Percentiles rank a stretch among this genome's conserved stretches.
These are phyloP conservation scores for Forsythia viridissima DNA, from an alignment of 257 asterid species.

Conservation along the genomic window DNA sequence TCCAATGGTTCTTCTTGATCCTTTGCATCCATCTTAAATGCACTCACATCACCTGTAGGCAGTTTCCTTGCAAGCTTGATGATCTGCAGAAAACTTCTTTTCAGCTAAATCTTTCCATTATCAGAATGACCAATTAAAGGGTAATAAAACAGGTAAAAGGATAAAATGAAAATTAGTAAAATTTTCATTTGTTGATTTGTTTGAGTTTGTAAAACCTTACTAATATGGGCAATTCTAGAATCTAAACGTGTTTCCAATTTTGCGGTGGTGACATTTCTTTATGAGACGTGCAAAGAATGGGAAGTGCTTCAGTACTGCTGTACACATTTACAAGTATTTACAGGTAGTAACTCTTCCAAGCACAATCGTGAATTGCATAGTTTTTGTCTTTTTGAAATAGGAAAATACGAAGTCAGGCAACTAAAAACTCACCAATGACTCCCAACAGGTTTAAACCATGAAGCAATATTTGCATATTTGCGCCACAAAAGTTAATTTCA, in stretches of 20 bases:
- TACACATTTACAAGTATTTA: not conserved
- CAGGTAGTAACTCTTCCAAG: not conserved
- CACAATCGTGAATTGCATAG: not conserved
- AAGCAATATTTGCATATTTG: not conserved
- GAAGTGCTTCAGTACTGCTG: not conserved
- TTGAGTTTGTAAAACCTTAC: not conserved
- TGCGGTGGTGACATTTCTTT: not conserved
- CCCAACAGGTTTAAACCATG: not conserved
- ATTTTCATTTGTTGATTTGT: not conserved
- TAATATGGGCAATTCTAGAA: not conserved
- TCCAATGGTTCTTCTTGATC: constrained; percentile 64
- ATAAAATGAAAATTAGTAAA: not conserved
- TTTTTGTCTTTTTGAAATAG: not conserved
- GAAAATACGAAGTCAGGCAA: not conserved
- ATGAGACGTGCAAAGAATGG: not conserved
- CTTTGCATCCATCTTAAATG: constrained; percentile 47
- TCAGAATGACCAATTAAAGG: not conserved
- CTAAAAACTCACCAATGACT: not conserved
- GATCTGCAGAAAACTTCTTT: constrained; percentile 47
- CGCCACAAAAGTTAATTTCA: not conserved
- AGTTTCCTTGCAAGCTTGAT: constrained; percentile 89
- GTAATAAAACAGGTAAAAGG: not conserved
- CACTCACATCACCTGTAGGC: constrained; percentile 81
- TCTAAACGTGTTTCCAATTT: not conserved
- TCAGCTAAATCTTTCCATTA: not conserved